Evolutionary conservation across 2,329 filamentous ascomycete genomes (phyloP), one percentile per base, ranked within the genome.

Genomic region (Gnomoniopsis smithogilvyi): DNA sequence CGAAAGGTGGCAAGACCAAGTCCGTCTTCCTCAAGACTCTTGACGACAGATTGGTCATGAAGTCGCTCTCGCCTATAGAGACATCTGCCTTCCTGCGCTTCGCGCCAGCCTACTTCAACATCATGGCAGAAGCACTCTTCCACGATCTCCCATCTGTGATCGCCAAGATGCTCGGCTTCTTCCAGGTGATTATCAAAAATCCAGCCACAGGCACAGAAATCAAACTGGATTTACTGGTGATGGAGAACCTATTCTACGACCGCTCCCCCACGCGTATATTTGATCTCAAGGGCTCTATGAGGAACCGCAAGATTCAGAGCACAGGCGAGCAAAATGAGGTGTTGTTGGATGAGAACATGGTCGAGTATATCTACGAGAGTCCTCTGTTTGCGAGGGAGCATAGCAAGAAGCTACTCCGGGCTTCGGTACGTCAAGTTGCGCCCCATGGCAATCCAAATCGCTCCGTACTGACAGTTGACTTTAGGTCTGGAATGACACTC

Each of bases 241-340:
- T 98, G 87, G 95, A 99, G 75, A 99, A 99, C 66, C 78, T 99
- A 17, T 99, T 99, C 73, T 99, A 99, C 69, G 95, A 98, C 70
- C 90, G 95, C 30, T 87, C 86, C 19, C 92, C 93, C 0, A 94
- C 91, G 33, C 87, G 95, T 46, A 93, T 93, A 51, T 95, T 99
- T 70, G 95, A 99, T 70, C 84, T 99, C 62, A 99, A 99, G 72
- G 95, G 95, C 1, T 96, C 92, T 10, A 99, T 99, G 95, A 88
- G 95, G 50, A 99, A 99, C 75, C 91, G 95, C 68, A 97, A 96
- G 72, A 96, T 98, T 49, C 89, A 98, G 70, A 92, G 89, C 30
- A 99, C 95, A 0, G 96, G 95, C 54, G 92, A 98, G 74, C 90
- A 94, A 64, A 95, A 98, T 66, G 95, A 99, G 74, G 95, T 99